phyloP scores from a whole-genome alignment of 495 filamentous ascomycete species.

The Rhizodiscina lignyota region DNA sequence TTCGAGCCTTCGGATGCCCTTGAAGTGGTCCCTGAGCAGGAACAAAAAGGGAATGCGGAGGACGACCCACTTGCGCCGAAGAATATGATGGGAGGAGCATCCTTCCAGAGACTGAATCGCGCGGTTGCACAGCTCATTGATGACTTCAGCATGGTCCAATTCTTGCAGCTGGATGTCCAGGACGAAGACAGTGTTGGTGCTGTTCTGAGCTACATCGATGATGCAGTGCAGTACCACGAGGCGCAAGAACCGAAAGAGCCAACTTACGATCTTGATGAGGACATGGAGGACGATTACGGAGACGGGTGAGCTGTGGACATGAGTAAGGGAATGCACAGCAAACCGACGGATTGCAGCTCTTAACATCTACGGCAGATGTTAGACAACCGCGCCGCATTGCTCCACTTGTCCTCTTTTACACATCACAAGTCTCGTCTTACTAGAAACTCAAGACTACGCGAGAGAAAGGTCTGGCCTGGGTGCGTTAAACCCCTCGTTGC shows the following conservation, averaged over 20 bases:
- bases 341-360: too few relatives aligned
- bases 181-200: constrained; percentile 85
- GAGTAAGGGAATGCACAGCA: too few relatives aligned
- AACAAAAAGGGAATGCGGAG: constrained; percentile 21
- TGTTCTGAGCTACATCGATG: constrained; percentile 93
- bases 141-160: constrained; percentile 95
- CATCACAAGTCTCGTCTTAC: too few relatives aligned
- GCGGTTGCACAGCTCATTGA: constrained; percentile 85
- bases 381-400: too few relatives aligned
- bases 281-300: constrained; percentile 39
- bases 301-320: too few relatives aligned
- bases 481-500: too few relatives aligned
- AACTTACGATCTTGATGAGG: constrained; percentile 56
- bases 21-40: constrained; percentile 18
- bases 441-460: too few relatives aligned
- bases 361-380: too few relatives aligned
- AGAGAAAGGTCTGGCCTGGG: too few relatives aligned
- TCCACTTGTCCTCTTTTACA: too few relatives aligned
- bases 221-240: constrained; percentile 90
- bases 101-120: constrained; percentile 62
- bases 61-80: constrained; percentile 41
- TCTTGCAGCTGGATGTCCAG: constrained; percentile 73
- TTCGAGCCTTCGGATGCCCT: constrained; percentile 19
- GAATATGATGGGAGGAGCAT: constrained; percentile 58
- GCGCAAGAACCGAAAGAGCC: constrained; percentile 88